phyloP scores from a whole-genome alignment of 2,329 filamentous ascomycete species.

The Fusarium tuaranense region DNA sequence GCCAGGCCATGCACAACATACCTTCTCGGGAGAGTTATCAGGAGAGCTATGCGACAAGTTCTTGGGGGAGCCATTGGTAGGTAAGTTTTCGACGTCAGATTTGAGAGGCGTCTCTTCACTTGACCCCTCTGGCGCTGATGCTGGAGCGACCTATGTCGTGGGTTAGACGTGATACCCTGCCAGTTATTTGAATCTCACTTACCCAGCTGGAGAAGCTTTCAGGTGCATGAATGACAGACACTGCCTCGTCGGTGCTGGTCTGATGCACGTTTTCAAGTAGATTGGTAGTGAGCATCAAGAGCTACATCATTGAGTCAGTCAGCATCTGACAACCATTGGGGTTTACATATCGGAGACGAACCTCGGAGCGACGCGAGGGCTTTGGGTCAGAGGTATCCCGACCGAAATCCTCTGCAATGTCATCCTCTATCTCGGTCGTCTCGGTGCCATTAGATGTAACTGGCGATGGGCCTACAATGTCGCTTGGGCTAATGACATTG shows the following conservation, averaged over 20 bases:
- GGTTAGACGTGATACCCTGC: slow-evolving; percentile 33
- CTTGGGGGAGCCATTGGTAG: slow-evolving; percentile 34
- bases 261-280: slow-evolving; percentile 68
- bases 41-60: slow-evolving; percentile 24
- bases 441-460: slow-evolving; percentile 88
- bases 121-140: slow-evolving; percentile 51
- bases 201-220: slow-evolving; percentile 87
- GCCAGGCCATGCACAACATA: slow-evolving; percentile 14
- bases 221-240: slow-evolving; percentile 92
- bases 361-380: slow-evolving; percentile 46
- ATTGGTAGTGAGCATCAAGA: slow-evolving; percentile 67
- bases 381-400: slow-evolving; percentile 32
- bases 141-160: slow-evolving; percentile 55
- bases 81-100: slow-evolving; percentile 51
- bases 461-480: slow-evolving; percentile 83
- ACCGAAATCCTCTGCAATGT: slow-evolving; percentile 71
- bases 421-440: slow-evolving; percentile 86
- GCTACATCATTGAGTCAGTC: slow-evolving; percentile 48
- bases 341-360: slow-evolving; percentile 24
- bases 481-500: slow-evolving; percentile 71
- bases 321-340: slow-evolving; percentile 10
- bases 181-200: slow-evolving; percentile 44
- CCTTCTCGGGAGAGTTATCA: slow-evolving; percentile 40
- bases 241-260: slow-evolving; percentile 78
- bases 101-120: slow-evolving; percentile 51